Percentiles rank a stretch among this genome's conserved stretches.
These are phyloP conservation scores for Acer saccharum DNA, from an alignment of 345 rosid species.

Conservation along the genomic window DNA sequence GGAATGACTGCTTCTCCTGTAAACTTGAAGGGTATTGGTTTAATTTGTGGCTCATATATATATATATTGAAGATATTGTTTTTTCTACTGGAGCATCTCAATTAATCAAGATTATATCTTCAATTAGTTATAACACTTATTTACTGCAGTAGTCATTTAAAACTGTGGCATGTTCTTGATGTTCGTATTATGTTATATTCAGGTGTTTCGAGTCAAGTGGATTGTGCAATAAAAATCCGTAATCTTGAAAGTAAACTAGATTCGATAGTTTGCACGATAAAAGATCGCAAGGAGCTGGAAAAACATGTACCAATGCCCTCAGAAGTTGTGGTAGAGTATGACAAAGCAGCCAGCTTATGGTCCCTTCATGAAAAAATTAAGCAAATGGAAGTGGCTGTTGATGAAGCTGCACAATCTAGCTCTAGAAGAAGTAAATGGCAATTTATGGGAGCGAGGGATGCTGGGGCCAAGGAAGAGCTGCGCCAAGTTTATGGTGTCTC, in stretches of 20 bases:
- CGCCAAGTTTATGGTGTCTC: conserved; percentile 97
- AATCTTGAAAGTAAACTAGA: conserved; percentile 99
- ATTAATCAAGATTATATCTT: neutral
- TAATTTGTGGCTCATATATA: conserved; percentile 4
- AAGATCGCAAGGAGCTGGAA: conserved; percentile 95
- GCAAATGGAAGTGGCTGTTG: conserved; percentile 86
- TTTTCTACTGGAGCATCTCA: neutral
- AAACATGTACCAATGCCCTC: conserved; percentile 97
- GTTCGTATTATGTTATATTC: conserved; percentile 13
- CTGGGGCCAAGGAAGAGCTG: conserved; percentile 94
- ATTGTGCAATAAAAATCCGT: conserved; percentile 94
- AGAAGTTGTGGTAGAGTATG: conserved; percentile 89
- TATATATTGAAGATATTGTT: neutral
- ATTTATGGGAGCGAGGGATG: conserved; percentile 99
- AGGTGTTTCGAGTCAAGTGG: conserved; percentile 98
- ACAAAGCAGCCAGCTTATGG: conserved; percentile 94
- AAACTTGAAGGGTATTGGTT: conserved; percentile 78
- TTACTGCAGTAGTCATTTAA: neutral
- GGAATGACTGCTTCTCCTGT: conserved; percentile 99
- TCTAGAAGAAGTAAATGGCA: conserved; percentile 96
- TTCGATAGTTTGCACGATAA: conserved; percentile 84
- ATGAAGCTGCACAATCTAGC: conserved; percentile 90
- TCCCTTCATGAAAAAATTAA: conserved; percentile 92
- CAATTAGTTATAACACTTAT: neutral
- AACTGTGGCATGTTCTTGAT: conserved; percentile 1